Percentiles rank a stretch among this genome's conserved stretches.
phyloP scores from a whole-genome alignment of 2,329 filamentous ascomycete genomes.

The Fusarium tjaetaba region DNA sequence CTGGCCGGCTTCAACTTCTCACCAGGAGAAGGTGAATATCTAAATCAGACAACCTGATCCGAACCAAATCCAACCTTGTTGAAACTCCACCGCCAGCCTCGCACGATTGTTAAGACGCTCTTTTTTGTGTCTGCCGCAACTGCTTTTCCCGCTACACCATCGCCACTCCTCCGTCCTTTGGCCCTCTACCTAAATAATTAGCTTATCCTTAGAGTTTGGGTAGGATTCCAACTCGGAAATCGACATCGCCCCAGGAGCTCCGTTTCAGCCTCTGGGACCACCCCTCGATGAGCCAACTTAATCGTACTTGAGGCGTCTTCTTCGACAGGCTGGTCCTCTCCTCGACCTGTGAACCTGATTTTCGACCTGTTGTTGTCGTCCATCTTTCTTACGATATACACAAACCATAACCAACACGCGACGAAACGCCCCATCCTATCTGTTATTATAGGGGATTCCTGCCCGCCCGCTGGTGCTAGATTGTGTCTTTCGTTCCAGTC shows the following conservation, averaged over 20 bases:
- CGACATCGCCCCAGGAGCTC: constrained; percentile 26
- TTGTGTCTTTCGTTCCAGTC: constrained; percentile 46
- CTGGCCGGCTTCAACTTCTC: constrained; percentile 37
- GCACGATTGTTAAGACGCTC: constrained; percentile 26
- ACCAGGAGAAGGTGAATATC: constrained; percentile 18
- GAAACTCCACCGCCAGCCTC: constrained; percentile 39
- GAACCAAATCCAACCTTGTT: constrained; percentile 5
- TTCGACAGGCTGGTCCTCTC: constrained; percentile 27
- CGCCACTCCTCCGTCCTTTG: neutral
- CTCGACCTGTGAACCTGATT: constrained; percentile 12
- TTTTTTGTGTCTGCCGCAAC: constrained; percentile 13
- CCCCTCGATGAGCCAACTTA: constrained; percentile 35
- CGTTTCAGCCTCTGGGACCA: constrained; percentile 39
- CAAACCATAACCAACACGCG: constrained; percentile 26
- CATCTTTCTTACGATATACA: constrained; percentile 11
- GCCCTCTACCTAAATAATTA: constrained; percentile 9
- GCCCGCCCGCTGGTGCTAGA: constrained; percentile 33
- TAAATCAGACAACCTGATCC: constrained; percentile 31
- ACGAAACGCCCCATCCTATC: constrained; percentile 15
- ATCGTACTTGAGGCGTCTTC: constrained; percentile 24
- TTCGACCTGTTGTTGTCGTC: constrained; percentile 1
- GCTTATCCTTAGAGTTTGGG: constrained; percentile 29
- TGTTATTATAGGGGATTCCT: constrained; percentile 35
- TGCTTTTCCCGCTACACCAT: constrained; percentile 7
- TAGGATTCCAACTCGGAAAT: constrained; percentile 33